Conservation (phyloP, 352 stramenopile species). For the Nothophytophthora sp. region DNA sequence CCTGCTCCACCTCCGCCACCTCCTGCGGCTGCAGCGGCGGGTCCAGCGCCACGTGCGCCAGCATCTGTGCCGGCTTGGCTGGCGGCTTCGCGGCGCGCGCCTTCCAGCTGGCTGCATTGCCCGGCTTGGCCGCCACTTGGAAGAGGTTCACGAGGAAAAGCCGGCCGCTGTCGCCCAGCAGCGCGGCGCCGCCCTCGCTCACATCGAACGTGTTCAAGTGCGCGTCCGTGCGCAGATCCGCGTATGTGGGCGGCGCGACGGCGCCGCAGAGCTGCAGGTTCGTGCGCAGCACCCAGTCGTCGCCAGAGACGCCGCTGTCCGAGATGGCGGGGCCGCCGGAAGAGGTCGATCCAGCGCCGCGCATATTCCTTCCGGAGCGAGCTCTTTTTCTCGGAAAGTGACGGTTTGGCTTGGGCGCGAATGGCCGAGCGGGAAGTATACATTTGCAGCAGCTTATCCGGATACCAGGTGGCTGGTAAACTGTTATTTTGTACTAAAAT, state of each 20-base stretch:
- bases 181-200: constrained; percentile 43
- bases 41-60: constrained; percentile 63
- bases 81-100: too few relatives aligned
- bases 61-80: constrained; percentile 13
- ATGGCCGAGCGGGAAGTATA: too few relatives aligned
- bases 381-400: too few relatives aligned
- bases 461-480: too few relatives aligned
- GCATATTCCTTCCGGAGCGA: too few relatives aligned
- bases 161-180: constrained; percentile 44
- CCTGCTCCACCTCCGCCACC: constrained; percentile 48
- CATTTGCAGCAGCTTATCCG: too few relatives aligned
- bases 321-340: too few relatives aligned
- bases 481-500: too few relatives aligned
- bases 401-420: too few relatives aligned
- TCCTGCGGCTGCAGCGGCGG: constrained; percentile 52
- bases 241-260: constrained; percentile 53
- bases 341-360: too few relatives aligned
- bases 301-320: too few relatives aligned
- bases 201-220: constrained; percentile 74
- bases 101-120: constrained; percentile 14
- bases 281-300: constrained; percentile 56
- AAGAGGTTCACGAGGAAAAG: constrained; percentile 65
- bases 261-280: constrained; percentile 67
- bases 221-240: constrained; percentile 46
- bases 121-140: constrained; percentile 27